Base-by-base conservation (phyloP, 2,329 filamentous ascomycete genomes). In the Hypoxylon sp. region DNA sequence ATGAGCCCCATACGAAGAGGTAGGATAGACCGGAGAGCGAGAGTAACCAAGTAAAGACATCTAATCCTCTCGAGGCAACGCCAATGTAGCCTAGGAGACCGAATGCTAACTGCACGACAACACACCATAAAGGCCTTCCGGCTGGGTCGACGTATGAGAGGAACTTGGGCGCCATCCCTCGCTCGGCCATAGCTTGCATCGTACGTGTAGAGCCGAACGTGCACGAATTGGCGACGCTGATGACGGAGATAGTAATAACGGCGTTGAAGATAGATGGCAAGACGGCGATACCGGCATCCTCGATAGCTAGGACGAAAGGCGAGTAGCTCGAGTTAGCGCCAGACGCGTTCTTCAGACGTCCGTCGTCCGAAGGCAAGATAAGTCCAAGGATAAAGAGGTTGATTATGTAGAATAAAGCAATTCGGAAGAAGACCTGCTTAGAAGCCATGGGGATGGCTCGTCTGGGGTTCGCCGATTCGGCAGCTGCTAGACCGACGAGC, bases 1-100 rank as follows among this genome's bases (percentile, higher is more conserved):
- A 89, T 65, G 85, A 91, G 37, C 88, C 89, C 92, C 92, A 94
- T 27, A 91, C 91, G 80, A 94, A 92, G 78, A 94, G 88, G 67
- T 88, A 90, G 2, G 89, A 88, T 8, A 94, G 87, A 56, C 91
- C 92, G 0, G 91, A 92, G 19, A 94, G 86, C 0, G 92, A 87
- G 39, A 93, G 83, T 59, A 92, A 84, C 89, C 89, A 92, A 73
- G 82, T 82, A 80, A 91, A 91, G 68, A 88, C 83, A 0, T 79
- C 79, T 39, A 72, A 75, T 71, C 78, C 81, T 61, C 77, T 77
- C 4, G 74, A 72, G 2, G 85, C 83, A 76, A 82, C 79, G 47
- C 83, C 84, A 58, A 91, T 80, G 77, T 88, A 91, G 39, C 86
- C 87, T 13, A 91, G 81, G 52, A 89, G 80, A 17, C 88, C 88